phyloP scores from a whole-genome alignment of 805 yeast species.

The Candida awuae region DNA sequence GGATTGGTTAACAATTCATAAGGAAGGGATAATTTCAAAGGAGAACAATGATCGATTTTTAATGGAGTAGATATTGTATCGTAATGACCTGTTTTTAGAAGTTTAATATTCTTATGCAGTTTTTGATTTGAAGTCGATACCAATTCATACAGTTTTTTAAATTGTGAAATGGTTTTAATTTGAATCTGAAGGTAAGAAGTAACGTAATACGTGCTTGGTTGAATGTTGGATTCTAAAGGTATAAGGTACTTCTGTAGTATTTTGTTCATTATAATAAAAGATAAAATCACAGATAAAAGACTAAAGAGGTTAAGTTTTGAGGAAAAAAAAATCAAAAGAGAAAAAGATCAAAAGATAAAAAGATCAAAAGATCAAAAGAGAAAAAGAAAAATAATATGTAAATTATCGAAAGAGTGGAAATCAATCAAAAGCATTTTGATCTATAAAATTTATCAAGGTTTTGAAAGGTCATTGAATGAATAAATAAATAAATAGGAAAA shows the following conservation, averaged over 20 bases:
- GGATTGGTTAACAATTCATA: background rate
- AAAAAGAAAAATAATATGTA: no score
- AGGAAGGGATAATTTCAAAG: slow-evolving; percentile 2
- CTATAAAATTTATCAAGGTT: no score
- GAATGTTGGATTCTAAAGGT: background rate
- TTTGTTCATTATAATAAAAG: background rate
- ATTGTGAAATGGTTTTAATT: background rate
- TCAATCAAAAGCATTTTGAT: no score
- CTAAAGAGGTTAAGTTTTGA: no score
- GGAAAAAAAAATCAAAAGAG: no score
- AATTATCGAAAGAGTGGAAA: no score
- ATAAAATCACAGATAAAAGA: background rate
- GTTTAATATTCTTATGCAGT: background rate
- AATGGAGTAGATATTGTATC: background rate
- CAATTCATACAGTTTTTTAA: background rate
- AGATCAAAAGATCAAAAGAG: no score
- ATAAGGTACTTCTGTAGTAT: slow-evolving; percentile 2
- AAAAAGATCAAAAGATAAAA: no score
- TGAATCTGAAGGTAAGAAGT: slow-evolving; percentile 2
- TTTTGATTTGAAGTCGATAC: slow-evolving; percentile 2
- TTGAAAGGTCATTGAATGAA: no score
- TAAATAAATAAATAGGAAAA: slow-evolving; percentile 1
- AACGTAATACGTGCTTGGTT: background rate
- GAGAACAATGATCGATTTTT: slow-evolving; percentile 1
- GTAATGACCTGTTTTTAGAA: background rate